Base-by-base conservation (phyloP, 768 basidiomycete genomes). In the Lyophyllum decastes region DNA sequence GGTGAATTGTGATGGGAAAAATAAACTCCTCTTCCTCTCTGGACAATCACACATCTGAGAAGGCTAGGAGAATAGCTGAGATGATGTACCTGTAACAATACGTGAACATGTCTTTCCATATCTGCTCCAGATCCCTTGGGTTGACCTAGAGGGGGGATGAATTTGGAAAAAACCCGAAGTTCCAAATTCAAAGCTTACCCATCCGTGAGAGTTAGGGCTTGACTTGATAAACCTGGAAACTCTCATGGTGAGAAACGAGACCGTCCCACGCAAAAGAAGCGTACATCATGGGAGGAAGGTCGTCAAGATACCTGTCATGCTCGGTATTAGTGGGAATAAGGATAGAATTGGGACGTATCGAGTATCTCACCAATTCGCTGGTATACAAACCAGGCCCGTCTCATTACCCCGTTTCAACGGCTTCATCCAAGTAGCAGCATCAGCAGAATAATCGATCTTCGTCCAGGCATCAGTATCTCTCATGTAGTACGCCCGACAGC, bases 1-100 rank as follows among this genome's bases (percentile, higher is more conserved):
- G 89, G 63, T 91, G 90, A 40, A 92, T 88, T 2, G 89, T 90
- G 56, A 91, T 81, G 0, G 88, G 88, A 52, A 89, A 87, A n/a
- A 86, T 79, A 56, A 88, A 86, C 67, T 82, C 78, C 61, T 83
- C 80, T 68, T 87, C 82, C 60, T 86, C 85, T 45, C 84, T 83
- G 54, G 25, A 57, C 49, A 41, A 43, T 61, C 35, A 49, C 4
- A 19, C 2, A 27, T 19, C 14, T 44, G 19, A 19, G n/a, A 2
- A 4, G 16, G 10, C 34, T 44, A 16, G 17, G 10, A 38, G 35
- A 12, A 16, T 27, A 52, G 25, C 33, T 17, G 30, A 41, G 46
- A 22, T 30, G 57, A 33, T 64, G 30, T 60, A 82, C 85, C 82
- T 73, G 68, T 89, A 89, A 49, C 79, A 81, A 65, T 90, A 90